Conservation (phyloP, 192 early-diverging fungal genomes). For the Phycomyces nitens region DNA sequence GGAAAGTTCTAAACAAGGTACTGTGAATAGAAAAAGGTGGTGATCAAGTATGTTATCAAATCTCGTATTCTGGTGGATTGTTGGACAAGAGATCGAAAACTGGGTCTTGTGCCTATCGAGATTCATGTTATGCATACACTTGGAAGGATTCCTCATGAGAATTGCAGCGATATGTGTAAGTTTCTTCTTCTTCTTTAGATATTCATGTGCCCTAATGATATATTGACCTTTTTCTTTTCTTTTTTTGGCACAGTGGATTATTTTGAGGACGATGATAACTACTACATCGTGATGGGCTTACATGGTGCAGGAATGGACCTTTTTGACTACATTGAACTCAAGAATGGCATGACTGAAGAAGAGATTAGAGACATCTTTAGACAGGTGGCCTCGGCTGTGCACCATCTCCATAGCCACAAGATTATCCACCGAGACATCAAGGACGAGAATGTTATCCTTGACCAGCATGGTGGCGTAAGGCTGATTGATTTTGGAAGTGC, state of each 20-base stretch:
- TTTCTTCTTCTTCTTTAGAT: constrained; percentile 13
- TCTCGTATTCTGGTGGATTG: constrained; percentile 58
- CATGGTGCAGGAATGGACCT: constrained; percentile 60
- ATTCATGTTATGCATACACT: constrained; percentile 69
- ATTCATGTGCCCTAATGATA: constrained; percentile 22
- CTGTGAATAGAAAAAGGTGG: constrained; percentile 46
- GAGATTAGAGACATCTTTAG: constrained; percentile 54
- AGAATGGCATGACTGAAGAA: constrained; percentile 47
- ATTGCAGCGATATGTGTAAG: constrained; percentile 52
- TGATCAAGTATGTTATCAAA: constrained; percentile 74
- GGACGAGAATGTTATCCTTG: constrained; percentile 84
- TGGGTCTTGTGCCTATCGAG: constrained; percentile 73
- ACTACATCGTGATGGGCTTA: constrained; percentile 62
- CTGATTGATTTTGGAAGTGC: constrained; percentile 84
- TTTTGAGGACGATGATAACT: constrained; percentile 73
- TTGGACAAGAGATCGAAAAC: constrained; percentile 64
- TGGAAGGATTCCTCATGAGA: constrained; percentile 48
- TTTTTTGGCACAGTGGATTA: constrained; percentile 58
- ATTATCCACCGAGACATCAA: constrained; percentile 87
- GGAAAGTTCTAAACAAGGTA: no score
- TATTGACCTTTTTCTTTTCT: no score
- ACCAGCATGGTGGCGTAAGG: constrained; percentile 55
- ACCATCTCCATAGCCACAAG: constrained; percentile 57
- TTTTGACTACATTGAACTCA: constrained; percentile 71
- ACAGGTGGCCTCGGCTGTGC: constrained; percentile 54